These are phyloP conservation scores for Trichoderma sp. DNA, from an alignment of 2,329 filamentous ascomycete genomes.

Conservation along the genomic window DNA sequence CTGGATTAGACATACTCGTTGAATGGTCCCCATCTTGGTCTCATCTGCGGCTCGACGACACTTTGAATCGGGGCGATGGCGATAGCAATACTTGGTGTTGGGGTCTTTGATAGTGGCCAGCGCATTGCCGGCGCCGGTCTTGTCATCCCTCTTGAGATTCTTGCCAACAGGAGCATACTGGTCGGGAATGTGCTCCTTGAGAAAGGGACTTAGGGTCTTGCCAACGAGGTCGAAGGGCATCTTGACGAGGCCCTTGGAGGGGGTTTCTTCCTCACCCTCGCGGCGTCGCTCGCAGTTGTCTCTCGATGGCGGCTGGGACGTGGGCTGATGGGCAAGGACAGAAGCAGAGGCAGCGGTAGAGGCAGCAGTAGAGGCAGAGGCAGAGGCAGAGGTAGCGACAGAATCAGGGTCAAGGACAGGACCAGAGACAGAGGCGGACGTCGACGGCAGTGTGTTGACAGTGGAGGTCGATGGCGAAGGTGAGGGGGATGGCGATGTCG, in stretches of 20 bases:
- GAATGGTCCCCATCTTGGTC: constrained; percentile 91
- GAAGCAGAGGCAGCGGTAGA: background rate
- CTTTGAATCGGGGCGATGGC: constrained; percentile 89
- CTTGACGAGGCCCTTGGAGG: constrained; percentile 45
- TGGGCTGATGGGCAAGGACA: background rate
- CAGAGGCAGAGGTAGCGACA: background rate
- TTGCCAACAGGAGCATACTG: constrained; percentile 80
- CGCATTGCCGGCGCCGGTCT: constrained; percentile 20
- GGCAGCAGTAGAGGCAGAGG: background rate
- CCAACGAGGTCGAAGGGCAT: constrained; percentile 66
- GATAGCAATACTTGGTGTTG: constrained; percentile 93
- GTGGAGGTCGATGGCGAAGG: constrained; percentile 4
- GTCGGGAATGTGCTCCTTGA: constrained; percentile 84
- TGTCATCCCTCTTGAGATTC: constrained; percentile 36
- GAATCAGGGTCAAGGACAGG: background rate
- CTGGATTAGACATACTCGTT: constrained; percentile 59
- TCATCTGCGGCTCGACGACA: constrained; percentile 92
- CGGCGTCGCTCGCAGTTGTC: constrained; percentile 52
- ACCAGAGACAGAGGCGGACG: background rate
- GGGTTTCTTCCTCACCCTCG: constrained; percentile 47
- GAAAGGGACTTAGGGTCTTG: constrained; percentile 80
- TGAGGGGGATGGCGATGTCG: background rate
- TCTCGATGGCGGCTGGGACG: constrained; percentile 30
- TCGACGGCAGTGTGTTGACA: background rate
- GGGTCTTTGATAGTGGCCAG: constrained; percentile 47